A percentile compares a stretch with the other conserved stretches of the same genome.
Conservation (phyloP, 768 basidiomycete genomes). For the Cystoderma amianthinum region DNA sequence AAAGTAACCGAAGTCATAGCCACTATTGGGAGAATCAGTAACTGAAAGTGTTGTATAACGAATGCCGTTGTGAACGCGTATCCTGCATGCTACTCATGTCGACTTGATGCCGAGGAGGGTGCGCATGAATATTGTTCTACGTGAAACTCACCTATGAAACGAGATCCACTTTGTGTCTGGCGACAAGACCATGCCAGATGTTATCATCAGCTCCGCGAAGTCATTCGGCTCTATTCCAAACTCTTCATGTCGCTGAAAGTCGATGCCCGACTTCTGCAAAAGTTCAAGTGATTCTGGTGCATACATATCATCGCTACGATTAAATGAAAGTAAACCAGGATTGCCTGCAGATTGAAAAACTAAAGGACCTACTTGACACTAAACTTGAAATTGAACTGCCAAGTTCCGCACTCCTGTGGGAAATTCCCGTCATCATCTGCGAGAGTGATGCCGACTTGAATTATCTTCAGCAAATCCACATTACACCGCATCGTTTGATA, state of each 20-base stretch:
- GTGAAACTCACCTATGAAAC: constrained; percentile 82
- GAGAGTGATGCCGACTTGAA: constrained; percentile 93
- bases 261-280: constrained; percentile 90
- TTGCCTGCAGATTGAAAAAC: too few relatives aligned
- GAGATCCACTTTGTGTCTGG: constrained; percentile 95
- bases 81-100: background rate
- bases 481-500: constrained; percentile 99
- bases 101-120: background rate
- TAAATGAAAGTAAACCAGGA: too few relatives aligned
- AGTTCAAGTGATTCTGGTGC: constrained; percentile 96
- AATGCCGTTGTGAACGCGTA: too few relatives aligned
- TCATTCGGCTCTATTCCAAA: constrained; percentile 89
- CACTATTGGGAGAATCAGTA: constrained; percentile 40
- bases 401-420: constrained; percentile 86
- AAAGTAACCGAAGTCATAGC: constrained; percentile 99
- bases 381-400: constrained; percentile 99
- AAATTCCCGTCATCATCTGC: constrained; percentile 92
- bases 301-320: constrained; percentile 98
- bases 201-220: constrained; percentile 96
- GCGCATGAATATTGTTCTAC: background rate
- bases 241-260: constrained; percentile 90
- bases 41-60: background rate
- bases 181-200: constrained; percentile 85
- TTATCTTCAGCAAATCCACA: constrained; percentile 95
- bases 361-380: constrained; percentile 63